Evolutionary conservation across 2,329 filamentous ascomycete genomes (phyloP), one percentile per base, ranked within the genome.

Genomic region (Pestalotiopsis sp.): DNA sequence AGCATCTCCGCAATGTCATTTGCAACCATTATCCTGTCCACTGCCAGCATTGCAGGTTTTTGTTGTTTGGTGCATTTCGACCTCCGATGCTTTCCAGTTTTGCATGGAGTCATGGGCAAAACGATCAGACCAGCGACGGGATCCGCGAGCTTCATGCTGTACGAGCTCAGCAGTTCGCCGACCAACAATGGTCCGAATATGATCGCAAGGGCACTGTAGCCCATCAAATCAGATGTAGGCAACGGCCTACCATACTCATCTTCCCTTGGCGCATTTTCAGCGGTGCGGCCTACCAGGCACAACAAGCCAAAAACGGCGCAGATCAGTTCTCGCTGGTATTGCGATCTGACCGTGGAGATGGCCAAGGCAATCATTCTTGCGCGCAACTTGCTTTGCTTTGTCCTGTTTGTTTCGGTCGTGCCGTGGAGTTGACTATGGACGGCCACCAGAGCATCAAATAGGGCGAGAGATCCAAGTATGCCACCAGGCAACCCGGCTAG

Each of bases 281-380:
- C 87, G 4, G 84, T 80, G 31, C 86, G 81, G 2, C 89, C 90
- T 67, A 92, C 84, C 49, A 91, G 81, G 65, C 86, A 88, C 12
- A 92, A 80, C 13, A 92, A 80, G 0, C 90, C 91, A 75, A 92
- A 90, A 0, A 92, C 89, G 4, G 89, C 87, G 70, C 88, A 91
- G 58, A 92, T 89, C 3, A 92, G 79, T 61, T 91, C 88, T 27
- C 90, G 83, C 57, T 88, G 85, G 69, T 87, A 88, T 66, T 85
- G 85, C 0, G 89, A 91, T 67, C 82, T 81, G n/a, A 91, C 79
- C 0, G 87, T 87, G 1, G 84, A 83, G 57, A 92, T 84, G 7
- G 89, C 89, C 41, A 92, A 79, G 1, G 90, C 90, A 70, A 92
- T 90, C 3, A 92, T 82, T n/a, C 88, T 83, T 7, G 89, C 89